Evolutionary conservation across 2,329 filamentous ascomycete genomes (phyloP).

Genomic region (Rhinocladiella mackenziei): DNA sequence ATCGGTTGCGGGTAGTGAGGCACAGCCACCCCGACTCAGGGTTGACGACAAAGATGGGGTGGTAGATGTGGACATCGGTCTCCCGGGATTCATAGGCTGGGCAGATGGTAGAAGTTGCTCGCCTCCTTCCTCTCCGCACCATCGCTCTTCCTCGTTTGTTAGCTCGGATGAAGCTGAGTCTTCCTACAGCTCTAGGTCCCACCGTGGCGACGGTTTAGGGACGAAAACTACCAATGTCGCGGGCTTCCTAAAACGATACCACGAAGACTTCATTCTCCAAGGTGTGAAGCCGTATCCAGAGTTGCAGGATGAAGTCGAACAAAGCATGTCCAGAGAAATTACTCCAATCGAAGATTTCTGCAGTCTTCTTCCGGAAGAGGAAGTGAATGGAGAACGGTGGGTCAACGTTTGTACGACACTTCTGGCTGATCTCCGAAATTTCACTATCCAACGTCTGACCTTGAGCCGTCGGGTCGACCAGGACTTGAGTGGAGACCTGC

Average conservation of each 20-base stretch:
- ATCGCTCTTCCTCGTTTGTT: conserved; percentile 40
- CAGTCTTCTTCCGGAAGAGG: background rate
- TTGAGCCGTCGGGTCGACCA: conserved; percentile 45
- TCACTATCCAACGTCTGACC: conserved; percentile 54
- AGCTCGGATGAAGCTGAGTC: conserved; percentile 50
- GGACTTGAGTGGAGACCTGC: background rate
- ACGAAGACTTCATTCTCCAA: conserved; percentile 58
- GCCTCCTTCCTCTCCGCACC: conserved; percentile 14
- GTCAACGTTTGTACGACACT: conserved; percentile 56
- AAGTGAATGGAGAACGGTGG: conserved; percentile 38
- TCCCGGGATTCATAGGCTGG: conserved; percentile 48
- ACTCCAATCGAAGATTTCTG: conserved; percentile 11
- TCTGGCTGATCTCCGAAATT: conserved; percentile 52
- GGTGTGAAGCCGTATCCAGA: conserved; percentile 53
- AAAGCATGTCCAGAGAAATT: conserved; percentile 53
- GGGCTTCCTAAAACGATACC: conserved; percentile 55
- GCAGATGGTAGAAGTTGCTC: conserved; percentile 29
- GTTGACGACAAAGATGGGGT: conserved; percentile 51
- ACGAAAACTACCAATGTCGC: conserved; percentile 48
- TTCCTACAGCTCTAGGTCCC: conserved; percentile 40
- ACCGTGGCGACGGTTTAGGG: conserved; percentile 31
- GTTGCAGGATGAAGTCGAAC: conserved; percentile 53
- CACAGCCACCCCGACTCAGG: conserved; percentile 23
- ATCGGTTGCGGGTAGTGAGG: conserved; percentile 9
- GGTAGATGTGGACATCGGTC: conserved; percentile 57